Evolutionary conservation across 805 yeast genomes (phyloP).

Genomic region (Candida mattraensis): DNA sequence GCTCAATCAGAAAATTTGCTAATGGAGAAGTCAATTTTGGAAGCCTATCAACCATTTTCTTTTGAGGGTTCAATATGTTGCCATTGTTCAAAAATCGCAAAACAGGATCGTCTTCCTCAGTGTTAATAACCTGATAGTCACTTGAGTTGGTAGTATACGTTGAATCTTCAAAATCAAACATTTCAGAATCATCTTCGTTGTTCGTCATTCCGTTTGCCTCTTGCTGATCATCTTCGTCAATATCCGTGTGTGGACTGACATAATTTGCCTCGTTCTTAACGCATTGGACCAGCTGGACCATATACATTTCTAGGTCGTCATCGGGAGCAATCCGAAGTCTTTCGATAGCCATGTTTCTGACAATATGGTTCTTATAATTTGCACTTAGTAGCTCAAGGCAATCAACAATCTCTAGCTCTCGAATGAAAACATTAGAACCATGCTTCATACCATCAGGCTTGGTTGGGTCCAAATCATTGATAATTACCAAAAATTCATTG

Average conservation of each 20-base stretch:
- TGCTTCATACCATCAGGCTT: conserved; percentile 10
- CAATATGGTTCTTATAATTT: conserved; percentile 66
- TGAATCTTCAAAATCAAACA: conserved; percentile 26
- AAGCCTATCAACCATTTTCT: conserved; percentile 15
- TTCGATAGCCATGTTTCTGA: conserved; percentile 86
- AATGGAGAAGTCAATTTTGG: conserved; percentile 51
- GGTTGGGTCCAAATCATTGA: conserved; percentile 30
- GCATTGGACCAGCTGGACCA: conserved; percentile 90
- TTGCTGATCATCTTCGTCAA: conserved; percentile 19
- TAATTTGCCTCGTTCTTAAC: conserved; percentile 65
- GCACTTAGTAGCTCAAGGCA: conserved; percentile 78
- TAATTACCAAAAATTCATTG: conserved; percentile 59
- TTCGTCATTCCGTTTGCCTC: conserved; percentile 3
- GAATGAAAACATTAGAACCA: conserved; percentile 30
- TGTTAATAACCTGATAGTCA: conserved; percentile 34
- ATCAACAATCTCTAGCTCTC: conserved; percentile 36
- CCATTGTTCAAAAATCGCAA: conserved; percentile 27
- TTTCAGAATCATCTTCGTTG: conserved; percentile 19
- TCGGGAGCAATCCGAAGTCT: conserved; percentile 76
- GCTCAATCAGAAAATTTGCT: conserved; percentile 70
- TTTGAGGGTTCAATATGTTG: conserved; percentile 18
- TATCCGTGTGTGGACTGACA: conserved; percentile 23
- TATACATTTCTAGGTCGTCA: conserved; percentile 74
- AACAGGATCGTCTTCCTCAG: conserved; percentile 26
- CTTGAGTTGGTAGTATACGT: conserved; percentile 30